phyloP scores from a whole-genome alignment of 345 rosid genomes.

The Salix caprea region DNA sequence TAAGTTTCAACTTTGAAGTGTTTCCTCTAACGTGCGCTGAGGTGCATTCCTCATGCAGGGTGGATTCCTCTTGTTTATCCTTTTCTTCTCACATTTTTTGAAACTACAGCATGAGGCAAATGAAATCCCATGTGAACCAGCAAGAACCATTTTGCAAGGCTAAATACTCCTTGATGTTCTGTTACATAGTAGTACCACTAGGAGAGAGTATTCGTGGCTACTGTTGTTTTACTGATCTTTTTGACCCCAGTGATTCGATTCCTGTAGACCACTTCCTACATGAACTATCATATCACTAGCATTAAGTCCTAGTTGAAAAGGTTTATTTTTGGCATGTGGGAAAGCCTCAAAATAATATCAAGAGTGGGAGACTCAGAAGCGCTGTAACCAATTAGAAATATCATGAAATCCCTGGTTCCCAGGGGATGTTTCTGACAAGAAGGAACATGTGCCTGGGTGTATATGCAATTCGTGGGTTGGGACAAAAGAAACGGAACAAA shows the following conservation, averaged over 20 bases:
- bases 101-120: background rate
- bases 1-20: background rate
- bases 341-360: background rate
- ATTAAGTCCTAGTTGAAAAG: background rate
- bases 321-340: background rate
- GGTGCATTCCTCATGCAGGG: background rate
- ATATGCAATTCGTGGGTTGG: background rate
- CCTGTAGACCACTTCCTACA: background rate
- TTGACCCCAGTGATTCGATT: background rate
- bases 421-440: background rate
- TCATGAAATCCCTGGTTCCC: background rate
- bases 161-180: background rate
- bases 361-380: background rate
- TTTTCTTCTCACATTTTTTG: background rate
- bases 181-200: background rate
- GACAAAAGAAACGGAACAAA: background rate
- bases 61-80: background rate
- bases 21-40: background rate
- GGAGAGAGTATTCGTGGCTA: background rate
- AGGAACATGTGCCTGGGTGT: background rate
- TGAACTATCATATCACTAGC: background rate
- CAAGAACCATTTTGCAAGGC: slow-evolving; percentile 8
- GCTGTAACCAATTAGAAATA: background rate
- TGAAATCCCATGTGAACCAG: background rate
- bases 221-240: background rate